A percentile compares a stretch with the other conserved stretches of the same genome.
These are phyloP conservation scores for Saccharomycopsis sp. DNA, from an alignment of 805 yeast genomes.

Conservation along the genomic window DNA sequence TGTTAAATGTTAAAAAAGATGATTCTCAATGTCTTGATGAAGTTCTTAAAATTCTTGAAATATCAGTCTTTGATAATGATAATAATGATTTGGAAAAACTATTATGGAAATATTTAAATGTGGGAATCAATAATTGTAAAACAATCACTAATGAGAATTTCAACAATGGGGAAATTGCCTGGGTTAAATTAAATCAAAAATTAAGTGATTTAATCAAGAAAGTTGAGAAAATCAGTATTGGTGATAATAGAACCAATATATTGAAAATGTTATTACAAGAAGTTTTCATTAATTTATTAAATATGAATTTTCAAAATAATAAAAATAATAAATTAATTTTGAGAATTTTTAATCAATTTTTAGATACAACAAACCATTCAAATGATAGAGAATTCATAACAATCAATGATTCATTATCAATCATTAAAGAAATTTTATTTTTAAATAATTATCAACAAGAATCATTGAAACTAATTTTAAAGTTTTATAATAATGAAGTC, in stretches of 20 bases:
- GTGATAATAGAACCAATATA: conserved; percentile 19
- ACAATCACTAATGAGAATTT: conserved; percentile 6
- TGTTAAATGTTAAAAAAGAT: conserved; percentile 1
- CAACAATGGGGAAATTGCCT: conserved; percentile 28
- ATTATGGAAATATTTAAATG: conserved; percentile 28
- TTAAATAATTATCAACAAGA: conserved; percentile 57
- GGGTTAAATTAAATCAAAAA: conserved; percentile 31
- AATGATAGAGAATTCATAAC: conserved; percentile 35
- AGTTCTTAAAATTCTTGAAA: conserved; percentile 22
- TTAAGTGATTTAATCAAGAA: conserved; percentile 27
- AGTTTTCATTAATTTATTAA: conserved; percentile 31
- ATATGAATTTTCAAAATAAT: conserved; percentile 19
- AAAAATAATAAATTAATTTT: conserved; percentile 28
- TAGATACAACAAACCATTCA: conserved; percentile 34
- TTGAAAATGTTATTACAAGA: conserved; percentile 33
- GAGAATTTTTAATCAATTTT: conserved; percentile 42
- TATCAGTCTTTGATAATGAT: neutral
- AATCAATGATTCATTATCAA: conserved; percentile 46
- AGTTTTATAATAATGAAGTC: conserved; percentile 27
- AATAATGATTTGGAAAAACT: conserved; percentile 20
- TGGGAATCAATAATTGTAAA: conserved; percentile 27
- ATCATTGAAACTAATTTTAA: conserved; percentile 35
- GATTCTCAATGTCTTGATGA: conserved; percentile 20
- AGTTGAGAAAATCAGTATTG: conserved; percentile 19
- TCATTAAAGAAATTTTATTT: conserved; percentile 51